These are phyloP conservation scores for Mycena vulgaris DNA, from an alignment of 768 basidiomycete genomes.

Conservation along the genomic window DNA sequence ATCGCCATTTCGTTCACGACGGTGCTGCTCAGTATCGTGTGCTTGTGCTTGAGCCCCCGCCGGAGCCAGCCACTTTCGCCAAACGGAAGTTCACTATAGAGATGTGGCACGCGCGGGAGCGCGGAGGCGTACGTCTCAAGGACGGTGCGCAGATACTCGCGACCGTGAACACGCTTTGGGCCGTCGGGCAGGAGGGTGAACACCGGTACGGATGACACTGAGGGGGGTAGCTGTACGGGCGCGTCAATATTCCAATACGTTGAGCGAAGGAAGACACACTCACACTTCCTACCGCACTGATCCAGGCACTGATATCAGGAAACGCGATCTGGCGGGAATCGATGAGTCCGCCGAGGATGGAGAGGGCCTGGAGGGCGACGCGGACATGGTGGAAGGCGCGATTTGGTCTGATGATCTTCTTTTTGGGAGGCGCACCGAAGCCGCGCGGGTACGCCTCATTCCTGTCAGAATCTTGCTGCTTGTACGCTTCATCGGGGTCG, in stretches of 20 bases:
- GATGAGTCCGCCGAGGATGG: slow-evolving; percentile 12
- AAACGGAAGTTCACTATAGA: neutral
- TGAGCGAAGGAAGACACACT: neutral
- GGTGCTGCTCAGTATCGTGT: neutral
- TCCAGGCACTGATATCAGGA: slow-evolving; percentile 20
- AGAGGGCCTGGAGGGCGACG: slow-evolving; percentile 24
- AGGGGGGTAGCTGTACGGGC: neutral
- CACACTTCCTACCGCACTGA: slow-evolving; percentile 18
- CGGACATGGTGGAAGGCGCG: slow-evolving; percentile 2
- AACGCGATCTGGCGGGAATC: slow-evolving; percentile 21
- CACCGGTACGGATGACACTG: neutral
- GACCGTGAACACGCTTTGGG: neutral
- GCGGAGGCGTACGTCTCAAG: slow-evolving; percentile 13
- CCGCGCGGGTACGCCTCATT: neutral
- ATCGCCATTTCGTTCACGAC: neutral
- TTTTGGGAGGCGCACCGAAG: neutral
- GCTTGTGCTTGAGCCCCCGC: slow-evolving; percentile 10
- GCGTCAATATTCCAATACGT: neutral
- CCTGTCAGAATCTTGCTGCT: neutral
- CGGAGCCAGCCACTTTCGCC: neutral
- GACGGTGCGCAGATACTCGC: slow-evolving; percentile 6
- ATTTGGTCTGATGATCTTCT: neutral
- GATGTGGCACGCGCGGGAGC: slow-evolving; percentile 11
- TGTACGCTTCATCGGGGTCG: neutral
- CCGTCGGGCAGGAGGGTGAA: neutral